Percentiles rank a stretch among this genome's conserved stretches.
Evolutionary conservation across 1,139 yeast genomes (phyloP).

Genomic region (Kurtzmaniella quercitrusa): DNA sequence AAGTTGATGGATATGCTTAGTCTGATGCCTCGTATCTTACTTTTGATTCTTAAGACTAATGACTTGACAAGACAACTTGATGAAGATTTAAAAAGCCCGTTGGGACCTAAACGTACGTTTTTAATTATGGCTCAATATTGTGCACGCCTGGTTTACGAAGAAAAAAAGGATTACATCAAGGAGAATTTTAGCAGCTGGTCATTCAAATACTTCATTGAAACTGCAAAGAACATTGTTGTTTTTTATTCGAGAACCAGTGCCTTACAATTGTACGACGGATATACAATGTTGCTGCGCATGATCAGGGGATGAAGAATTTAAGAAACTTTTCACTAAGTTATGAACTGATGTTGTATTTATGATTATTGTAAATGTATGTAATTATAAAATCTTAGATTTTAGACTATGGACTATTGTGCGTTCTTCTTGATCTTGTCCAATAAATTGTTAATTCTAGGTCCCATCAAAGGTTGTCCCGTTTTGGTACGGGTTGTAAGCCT

Average conservation of each 20-base stretch:
- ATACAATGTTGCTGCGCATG: constrained; percentile 7
- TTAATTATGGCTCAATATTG: constrained; percentile 88
- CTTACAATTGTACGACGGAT: constrained; percentile 53
- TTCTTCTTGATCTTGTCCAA: constrained; percentile 66
- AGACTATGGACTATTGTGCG: neutral
- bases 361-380: neutral
- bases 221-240: constrained; percentile 41
- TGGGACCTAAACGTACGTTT: constrained; percentile 87
- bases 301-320: neutral
- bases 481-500: constrained; percentile 57
- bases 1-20: constrained; percentile 79
- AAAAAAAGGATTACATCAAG: constrained; percentile 44
- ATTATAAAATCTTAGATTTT: neutral
- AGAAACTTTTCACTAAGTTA: neutral
- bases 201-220: constrained; percentile 30
- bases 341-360: neutral
- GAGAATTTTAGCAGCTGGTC: constrained; percentile 32
- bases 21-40: constrained; percentile 77
- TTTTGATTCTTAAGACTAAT: constrained; percentile 86
- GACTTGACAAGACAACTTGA: constrained; percentile 88
- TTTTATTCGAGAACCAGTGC: constrained; percentile 53
- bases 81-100: constrained; percentile 74
- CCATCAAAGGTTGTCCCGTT: constrained; percentile 88
- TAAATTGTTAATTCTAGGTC: constrained; percentile 75
- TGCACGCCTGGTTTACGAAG: constrained; percentile 73